phyloP scores from a whole-genome alignment of 2,329 filamentous ascomycete genomes.

The Penicillium sp. region DNA sequence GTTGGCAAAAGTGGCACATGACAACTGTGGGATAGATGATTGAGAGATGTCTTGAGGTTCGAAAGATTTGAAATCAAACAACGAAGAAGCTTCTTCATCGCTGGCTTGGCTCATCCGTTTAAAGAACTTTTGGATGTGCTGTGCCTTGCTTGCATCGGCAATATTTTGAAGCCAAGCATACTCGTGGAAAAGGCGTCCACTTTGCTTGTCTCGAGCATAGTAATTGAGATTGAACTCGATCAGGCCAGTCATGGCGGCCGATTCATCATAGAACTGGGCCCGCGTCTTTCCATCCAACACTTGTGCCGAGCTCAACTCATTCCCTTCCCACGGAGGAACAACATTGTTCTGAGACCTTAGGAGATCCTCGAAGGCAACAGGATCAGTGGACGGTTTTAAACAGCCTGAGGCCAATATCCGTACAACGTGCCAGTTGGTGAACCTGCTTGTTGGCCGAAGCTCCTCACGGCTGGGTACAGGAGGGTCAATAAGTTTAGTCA shows the following conservation, averaged over 20 bases:
- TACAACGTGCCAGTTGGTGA: constrained; percentile 42
- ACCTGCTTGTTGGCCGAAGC: constrained; percentile 30
- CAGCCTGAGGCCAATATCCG: constrained; percentile 53
- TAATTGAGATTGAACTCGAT: constrained; percentile 34
- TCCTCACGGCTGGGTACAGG: constrained; percentile 18
- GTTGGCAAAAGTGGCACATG: constrained; percentile 48
- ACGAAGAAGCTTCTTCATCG: constrained; percentile 10
- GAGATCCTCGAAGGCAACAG: constrained; percentile 44
- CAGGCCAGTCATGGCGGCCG: constrained; percentile 32
- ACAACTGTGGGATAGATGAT: constrained; percentile 41
- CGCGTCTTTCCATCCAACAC: constrained; percentile 23
- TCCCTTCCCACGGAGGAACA: constrained; percentile 34
- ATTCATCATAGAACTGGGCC: constrained; percentile 35
- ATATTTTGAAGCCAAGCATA: constrained; percentile 35
- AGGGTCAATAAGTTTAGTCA: constrained; percentile 23
- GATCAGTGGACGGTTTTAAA: constrained; percentile 46
- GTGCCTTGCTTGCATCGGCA: constrained; percentile 37
- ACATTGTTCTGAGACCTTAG: constrained; percentile 32
- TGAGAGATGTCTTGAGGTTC: constrained; percentile 20
- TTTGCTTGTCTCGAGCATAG: constrained; percentile 25
- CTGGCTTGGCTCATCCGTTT: constrained; percentile 18
- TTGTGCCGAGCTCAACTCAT: constrained; percentile 17
- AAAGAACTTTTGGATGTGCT: constrained; percentile 34
- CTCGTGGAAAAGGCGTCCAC: constrained; percentile 28
- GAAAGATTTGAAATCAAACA: constrained; percentile 18